Conservation (phyloP, 805 yeast species). For the Lachancea thermotolerans region DNA sequence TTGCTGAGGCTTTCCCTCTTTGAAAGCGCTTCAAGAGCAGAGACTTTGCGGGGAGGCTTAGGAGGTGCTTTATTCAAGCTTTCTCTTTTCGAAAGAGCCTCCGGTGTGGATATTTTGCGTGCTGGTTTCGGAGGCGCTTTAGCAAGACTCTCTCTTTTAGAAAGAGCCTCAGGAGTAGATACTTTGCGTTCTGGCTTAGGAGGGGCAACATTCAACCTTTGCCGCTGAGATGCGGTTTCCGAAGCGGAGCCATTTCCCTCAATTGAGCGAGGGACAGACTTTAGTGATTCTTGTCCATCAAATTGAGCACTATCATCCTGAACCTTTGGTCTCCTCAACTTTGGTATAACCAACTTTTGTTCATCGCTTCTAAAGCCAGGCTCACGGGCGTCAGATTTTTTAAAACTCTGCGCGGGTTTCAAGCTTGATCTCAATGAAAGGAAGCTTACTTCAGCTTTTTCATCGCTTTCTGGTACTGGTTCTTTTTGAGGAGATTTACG, state of each 20-base stretch:
- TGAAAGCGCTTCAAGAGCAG: too few species aligned
- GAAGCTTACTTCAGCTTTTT: background rate
- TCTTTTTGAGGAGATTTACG: background rate
- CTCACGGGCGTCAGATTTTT: background rate
- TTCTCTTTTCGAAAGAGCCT: too few species aligned
- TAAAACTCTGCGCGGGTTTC: background rate
- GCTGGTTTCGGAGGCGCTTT: slow-evolving; percentile 6
- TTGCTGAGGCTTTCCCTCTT: too few species aligned
- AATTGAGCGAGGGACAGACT: background rate
- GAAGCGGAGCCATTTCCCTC: slow-evolving; percentile 3
- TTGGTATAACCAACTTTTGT: background rate
- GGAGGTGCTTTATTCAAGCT: too few species aligned
- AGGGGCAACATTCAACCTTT: slow-evolving; percentile 17
- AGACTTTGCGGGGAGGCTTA: too few species aligned
- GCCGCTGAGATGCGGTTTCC: slow-evolving; percentile 4
- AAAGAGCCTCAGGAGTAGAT: too few species aligned
- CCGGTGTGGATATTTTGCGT: too few species aligned
- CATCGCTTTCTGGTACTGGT: background rate
- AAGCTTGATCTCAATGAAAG: background rate
- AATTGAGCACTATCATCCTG: background rate
- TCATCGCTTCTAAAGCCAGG: background rate
- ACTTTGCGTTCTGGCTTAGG: slow-evolving; percentile 22
- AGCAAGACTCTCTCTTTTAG: slow-evolving; percentile 7
- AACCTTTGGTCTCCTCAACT: background rate
- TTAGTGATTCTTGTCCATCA: background rate